These are phyloP conservation scores for Pseudozyma flocculosa DNA, from an alignment of 1,284 basidiomycete genomes.

Conservation along the genomic window DNA sequence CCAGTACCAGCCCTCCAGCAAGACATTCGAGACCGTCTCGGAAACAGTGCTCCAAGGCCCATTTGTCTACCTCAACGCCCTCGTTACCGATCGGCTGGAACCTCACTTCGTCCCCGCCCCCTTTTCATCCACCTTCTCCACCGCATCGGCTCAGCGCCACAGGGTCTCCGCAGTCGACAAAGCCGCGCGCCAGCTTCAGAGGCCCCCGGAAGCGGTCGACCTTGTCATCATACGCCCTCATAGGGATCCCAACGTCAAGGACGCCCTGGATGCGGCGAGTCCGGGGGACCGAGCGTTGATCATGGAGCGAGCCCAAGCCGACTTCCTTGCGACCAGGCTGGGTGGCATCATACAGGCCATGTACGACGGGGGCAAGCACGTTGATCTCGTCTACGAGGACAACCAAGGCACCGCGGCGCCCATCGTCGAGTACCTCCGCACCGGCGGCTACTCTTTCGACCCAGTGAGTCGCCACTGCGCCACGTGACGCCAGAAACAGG, in stretches of 20 bases:
- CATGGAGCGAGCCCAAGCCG: too few species aligned
- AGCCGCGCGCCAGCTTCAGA: slow-evolving; percentile 15
- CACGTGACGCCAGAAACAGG: too few species aligned
- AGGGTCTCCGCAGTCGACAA: not conserved
- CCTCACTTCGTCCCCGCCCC: slow-evolving; percentile 75
- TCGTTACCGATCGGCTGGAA: slow-evolving; percentile 81
- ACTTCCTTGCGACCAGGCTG: slow-evolving; percentile 31
- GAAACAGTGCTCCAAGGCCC: slow-evolving; percentile 65
- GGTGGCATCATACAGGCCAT: slow-evolving; percentile 33
- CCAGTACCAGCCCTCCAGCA: slow-evolving; percentile 66
- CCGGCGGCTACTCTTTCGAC: slow-evolving; percentile 71
- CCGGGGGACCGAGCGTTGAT: too few species aligned
- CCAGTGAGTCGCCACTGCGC: not conserved
- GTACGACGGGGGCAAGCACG: slow-evolving; percentile 47
- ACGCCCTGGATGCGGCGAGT: too few species aligned
- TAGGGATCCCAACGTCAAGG: slow-evolving; percentile 64
- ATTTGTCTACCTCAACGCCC: slow-evolving; percentile 77
- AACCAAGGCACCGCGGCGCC: slow-evolving; percentile 45
- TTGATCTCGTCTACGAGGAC: slow-evolving; percentile 29
- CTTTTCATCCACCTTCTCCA: slow-evolving; percentile 55
- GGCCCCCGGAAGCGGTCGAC: slow-evolving; percentile 65
- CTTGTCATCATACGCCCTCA: slow-evolving; percentile 78
- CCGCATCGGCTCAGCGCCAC: not conserved
- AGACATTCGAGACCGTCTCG: slow-evolving; percentile 61
- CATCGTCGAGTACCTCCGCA: slow-evolving; percentile 79